phyloP scores from a whole-genome alignment of 2,329 filamentous ascomycete genomes.

The Pezicula neosporulosa region DNA sequence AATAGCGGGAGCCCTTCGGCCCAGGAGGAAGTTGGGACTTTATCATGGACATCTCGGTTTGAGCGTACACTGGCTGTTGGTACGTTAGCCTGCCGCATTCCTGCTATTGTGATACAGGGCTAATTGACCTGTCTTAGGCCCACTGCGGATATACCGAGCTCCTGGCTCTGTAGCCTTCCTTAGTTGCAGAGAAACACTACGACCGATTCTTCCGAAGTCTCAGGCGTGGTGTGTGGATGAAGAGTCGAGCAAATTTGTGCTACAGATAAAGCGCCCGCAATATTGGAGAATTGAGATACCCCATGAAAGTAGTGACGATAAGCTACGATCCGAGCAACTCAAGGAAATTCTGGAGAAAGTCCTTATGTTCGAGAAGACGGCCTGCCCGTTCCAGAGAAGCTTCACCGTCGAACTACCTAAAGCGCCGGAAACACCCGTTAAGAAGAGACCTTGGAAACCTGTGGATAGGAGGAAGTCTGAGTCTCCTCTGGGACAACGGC shows the following conservation, averaged over 20 bases:
- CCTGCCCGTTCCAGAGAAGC: slow-evolving; percentile 76
- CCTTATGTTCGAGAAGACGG: slow-evolving; percentile 81
- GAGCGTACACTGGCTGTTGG: slow-evolving; percentile 80
- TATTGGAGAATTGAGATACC: slow-evolving; percentile 92
- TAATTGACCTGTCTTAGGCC: slow-evolving; percentile 42
- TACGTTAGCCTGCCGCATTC: slow-evolving; percentile 34
- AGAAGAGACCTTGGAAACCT: slow-evolving; percentile 67
- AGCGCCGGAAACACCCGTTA: slow-evolving; percentile 59
- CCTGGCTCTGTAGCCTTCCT: slow-evolving; percentile 85
- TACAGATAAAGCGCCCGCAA: slow-evolving; percentile 76
- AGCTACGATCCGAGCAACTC: slow-evolving; percentile 60
- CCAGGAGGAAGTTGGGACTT: slow-evolving; percentile 54
- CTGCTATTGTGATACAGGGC: background rate
- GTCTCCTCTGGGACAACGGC: background rate
- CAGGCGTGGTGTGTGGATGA: slow-evolving; percentile 94
- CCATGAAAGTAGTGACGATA: slow-evolving; percentile 58
- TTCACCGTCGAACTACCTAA: slow-evolving; percentile 75
- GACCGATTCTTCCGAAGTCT: slow-evolving; percentile 83
- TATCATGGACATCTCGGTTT: slow-evolving; percentile 71
- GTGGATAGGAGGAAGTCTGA: slow-evolving; percentile 21
- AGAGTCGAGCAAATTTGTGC: slow-evolving; percentile 74
- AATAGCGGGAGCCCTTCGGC: slow-evolving; percentile 28
- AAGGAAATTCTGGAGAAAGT: slow-evolving; percentile 69
- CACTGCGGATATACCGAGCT: slow-evolving; percentile 80
- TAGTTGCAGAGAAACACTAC: slow-evolving; percentile 77